Percentiles rank a stretch among this genome's conserved stretches.
phyloP scores from a whole-genome alignment of 306 rosid genomes.

The Nissolia schottii region DNA sequence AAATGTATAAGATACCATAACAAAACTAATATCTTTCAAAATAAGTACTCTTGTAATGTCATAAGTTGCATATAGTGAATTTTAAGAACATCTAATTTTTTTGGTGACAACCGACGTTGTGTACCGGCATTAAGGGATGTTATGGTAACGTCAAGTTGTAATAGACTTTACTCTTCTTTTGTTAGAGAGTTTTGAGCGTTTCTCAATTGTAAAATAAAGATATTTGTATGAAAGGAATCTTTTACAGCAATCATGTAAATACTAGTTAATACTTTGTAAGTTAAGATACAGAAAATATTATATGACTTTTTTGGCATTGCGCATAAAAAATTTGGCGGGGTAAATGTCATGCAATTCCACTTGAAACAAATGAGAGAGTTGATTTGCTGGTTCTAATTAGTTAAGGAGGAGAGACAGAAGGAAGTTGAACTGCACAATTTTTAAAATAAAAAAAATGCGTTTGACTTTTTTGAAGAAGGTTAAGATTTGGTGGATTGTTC shows the following conservation, averaged over 20 bases:
- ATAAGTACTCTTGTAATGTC: neutral
- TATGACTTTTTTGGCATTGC: neutral
- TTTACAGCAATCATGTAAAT: neutral
- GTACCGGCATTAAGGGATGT: too few relatives aligned
- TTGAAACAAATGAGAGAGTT: neutral
- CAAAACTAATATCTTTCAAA: neutral
- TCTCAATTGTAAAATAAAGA: too few relatives aligned
- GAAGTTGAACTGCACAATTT: constrained; percentile 8
- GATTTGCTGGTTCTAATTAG: neutral
- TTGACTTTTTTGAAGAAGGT: constrained; percentile 30
- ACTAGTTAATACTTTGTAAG: too few relatives aligned
- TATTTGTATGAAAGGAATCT: neutral
- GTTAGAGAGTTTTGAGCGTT: too few relatives aligned
- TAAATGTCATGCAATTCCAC: neutral
- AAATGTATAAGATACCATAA: constrained; percentile 5
- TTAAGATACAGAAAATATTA: neutral
- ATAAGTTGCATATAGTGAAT: neutral
- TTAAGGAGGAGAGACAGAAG: neutral
- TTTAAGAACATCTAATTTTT: neutral
- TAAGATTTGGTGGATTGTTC: constrained; percentile 22
- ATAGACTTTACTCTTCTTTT: too few relatives aligned
- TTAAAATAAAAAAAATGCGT: neutral
- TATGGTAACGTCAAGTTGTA: too few relatives aligned
- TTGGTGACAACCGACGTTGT: neutral
- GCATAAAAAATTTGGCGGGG: neutral